Base-by-base conservation (phyloP, 306 rosid species). In the Vachellia collinsii region DNA sequence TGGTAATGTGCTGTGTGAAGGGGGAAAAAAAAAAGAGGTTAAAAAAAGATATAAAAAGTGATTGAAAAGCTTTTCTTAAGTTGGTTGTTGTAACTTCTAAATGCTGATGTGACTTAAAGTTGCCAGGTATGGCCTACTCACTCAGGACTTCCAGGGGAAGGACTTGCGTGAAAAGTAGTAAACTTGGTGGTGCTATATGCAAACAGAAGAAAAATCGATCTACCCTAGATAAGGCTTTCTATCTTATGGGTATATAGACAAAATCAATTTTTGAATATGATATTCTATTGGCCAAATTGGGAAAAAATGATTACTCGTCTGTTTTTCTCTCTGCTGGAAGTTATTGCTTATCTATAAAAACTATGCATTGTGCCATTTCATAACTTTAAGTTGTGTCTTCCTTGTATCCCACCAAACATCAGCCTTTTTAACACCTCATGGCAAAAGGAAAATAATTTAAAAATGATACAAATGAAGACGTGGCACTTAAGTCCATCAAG, bases 41-140 rank as follows among this genome's bases (percentile, higher is more conserved):
- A 29, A 29, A 46, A 14, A 34, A 22, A 61, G 23, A 46, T 61
- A 70, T 36, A 62, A 38, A 23, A 46, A 38, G 65, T 51, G 43
- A 14, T n/a, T 36, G 58, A 34, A 14, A 67, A n/a, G 61, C 46
- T 2, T 44, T 72, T 50, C 54, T 42, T 48, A 64, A 72, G 69
- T 22, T 51, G 36, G 4, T 8, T 8, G 34, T 19, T 16, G 14
- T 10, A 20, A 63, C 64, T 37, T 36, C 39, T 61, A 48, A 36
- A 46, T 22, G 51, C 47, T 16, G 22, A 22, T 16, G 69, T 20
- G 59, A 42, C 37, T 48, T 73, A 20, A 63, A 23, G 75, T 38
- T 80, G 23, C n/a, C 64, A 77, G 8, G 53, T 22, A 36, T n/a
- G 59, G 69, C 53, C 75, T 73, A 80, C 50, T 62, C n/a, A 47